Evolutionary conservation across 352 stramenopile genomes (phyloP).

Genomic region (Pythium coloratum): DNA sequence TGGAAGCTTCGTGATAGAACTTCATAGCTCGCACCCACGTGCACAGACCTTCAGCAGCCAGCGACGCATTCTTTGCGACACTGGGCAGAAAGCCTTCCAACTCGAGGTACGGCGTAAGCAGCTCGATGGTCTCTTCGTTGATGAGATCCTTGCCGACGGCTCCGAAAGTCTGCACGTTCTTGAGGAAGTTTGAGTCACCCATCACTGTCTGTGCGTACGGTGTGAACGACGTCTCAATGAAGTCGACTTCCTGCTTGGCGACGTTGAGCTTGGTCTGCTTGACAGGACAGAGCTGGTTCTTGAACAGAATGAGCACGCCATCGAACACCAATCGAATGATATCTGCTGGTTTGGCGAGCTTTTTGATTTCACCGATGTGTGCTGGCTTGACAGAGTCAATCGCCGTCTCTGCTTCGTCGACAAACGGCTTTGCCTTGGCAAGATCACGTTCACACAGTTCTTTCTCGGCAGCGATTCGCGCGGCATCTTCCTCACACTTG

Average conservation of each 20-base stretch:
- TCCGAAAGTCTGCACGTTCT: constrained; percentile 96
- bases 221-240: constrained; percentile 97
- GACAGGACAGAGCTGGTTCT: constrained; percentile 89
- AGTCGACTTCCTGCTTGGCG: constrained; percentile 96
- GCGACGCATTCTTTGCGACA: constrained; percentile 97
- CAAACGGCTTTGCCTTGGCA: constrained; percentile 97
- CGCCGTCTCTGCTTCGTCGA: constrained; percentile 96
- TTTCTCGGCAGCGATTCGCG: constrained; percentile 95
- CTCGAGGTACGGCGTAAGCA: constrained; percentile 97
- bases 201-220: constrained; percentile 95
- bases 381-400: constrained; percentile 98
- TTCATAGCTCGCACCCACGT: constrained; percentile 98
- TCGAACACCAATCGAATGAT: constrained; percentile 99
- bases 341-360: constrained; percentile 96
- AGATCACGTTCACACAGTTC: constrained; percentile 94
- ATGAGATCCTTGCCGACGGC: constrained; percentile 97
- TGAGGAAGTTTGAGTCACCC: constrained; percentile 96
- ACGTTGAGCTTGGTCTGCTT: constrained; percentile 95
- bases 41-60: constrained; percentile 95
- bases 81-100: constrained; percentile 94
- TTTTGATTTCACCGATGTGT: constrained; percentile 99
- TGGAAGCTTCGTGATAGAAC: constrained; percentile 98
- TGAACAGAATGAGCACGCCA: constrained; percentile 97
- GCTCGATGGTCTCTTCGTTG: constrained; percentile 99
- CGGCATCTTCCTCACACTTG: constrained; percentile 95